Base-by-base conservation (phyloP, 768 basidiomycete genomes). In the Rubroboletus satanas region DNA sequence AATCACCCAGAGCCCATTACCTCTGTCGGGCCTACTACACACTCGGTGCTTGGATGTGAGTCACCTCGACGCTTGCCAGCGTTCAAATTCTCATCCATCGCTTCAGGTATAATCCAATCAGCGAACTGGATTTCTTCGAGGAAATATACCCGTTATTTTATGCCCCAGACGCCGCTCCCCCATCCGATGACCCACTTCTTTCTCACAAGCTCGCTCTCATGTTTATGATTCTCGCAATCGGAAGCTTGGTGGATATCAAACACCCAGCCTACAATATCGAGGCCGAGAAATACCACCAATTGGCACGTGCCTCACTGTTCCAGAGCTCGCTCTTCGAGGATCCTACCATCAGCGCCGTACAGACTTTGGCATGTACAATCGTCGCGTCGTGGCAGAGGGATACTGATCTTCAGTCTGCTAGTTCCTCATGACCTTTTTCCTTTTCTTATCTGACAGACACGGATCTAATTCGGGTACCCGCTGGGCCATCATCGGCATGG, bases 1-100 rank as follows among this genome's bases (percentile, higher is more conserved):
- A 80, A 12, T 69, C 77, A 2, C 77, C 81, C 32, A 80, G 77
- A 53, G 86, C 89, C 5, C 73, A 78, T n/a, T 79, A 82, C 51
- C 71, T 90, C 37, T 79, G 80, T 26, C 77, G 78, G 18, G 78
- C 80, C 18, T 88, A 84, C 66, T 87, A 77, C 68, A 77, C 77
- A 28, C 78, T 83, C 62, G 87, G 83, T 31, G 80, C 83, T 51
- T 87, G 85, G 85, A 87, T 88, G 85, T 86, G 70, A 71, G 83
- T 48, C 26, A 62, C 35, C 51, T 33, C 54, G 32, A 44, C 32
- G 47, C 41, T 41, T 32, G 45, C 14, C 29, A 8, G 45, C 57
- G 31, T 46, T 28, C 11, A 17, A 35, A 39, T 51, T 18, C 56
- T 60, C 41, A 70, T 38, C 47, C 18, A 11, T 35, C 29, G 10